Base-by-base conservation (phyloP, 805 yeast species). In the Jamesozyma jinghongensis region DNA sequence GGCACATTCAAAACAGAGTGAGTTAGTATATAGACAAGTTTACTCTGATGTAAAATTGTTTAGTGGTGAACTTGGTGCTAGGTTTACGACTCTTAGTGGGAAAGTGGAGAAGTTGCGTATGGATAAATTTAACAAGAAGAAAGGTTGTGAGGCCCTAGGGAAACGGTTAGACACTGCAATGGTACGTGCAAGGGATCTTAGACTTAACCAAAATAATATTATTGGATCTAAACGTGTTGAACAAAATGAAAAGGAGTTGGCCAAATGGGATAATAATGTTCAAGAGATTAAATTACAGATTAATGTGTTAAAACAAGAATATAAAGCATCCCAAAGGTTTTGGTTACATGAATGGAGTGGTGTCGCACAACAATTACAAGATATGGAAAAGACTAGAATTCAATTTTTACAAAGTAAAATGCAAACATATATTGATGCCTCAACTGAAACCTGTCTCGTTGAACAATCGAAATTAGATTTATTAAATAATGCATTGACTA, bases 321-420 rank as follows among this genome's bases (percentile, higher is more conserved):
- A 53, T 38, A 58, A 54, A 39, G 58, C 62, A 2, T 53, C 63
- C 2, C 52, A 55, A 40, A 52, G 49, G 27, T 56, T 47, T 39
- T 62, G 65, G 62, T 46, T 58, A 32, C 42, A 46, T 18, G 65
- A 60, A 40, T 62, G 66, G 66, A 50, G 53, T 7, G 45, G 36
- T 13, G 34, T 57, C 2, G 47, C 58, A 4, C 37, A 42, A 3
- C 57, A 53, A 27, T 43, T 61, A 19, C 63, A 61, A 44, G 56
- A 54, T 26, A 50, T 60, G 50, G 65, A 61, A 32, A 41, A 37
- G 7, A 41, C 52, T 2, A 51, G 65, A 36, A 56, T 61, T 30
- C 46, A 52, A 19, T 51, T 54, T 18, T 35, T 59, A n/a, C 56
- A 58, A 36, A 40, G 49, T 5, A 54, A 53, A 39, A 20, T 57